These are phyloP conservation scores for Xylaria palmicola DNA, from an alignment of 495 filamentous ascomycete species.

Conservation along the genomic window DNA sequence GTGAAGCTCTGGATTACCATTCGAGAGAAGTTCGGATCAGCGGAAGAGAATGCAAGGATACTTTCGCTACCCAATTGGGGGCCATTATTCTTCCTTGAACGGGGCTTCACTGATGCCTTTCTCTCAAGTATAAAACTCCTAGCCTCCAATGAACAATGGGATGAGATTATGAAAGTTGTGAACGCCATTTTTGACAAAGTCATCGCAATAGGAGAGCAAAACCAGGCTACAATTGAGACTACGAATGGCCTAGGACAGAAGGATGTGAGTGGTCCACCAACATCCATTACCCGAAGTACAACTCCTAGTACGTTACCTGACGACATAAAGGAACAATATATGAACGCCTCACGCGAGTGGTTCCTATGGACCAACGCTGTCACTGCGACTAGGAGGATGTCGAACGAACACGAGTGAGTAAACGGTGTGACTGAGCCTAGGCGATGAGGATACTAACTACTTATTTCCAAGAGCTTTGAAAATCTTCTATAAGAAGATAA, in stretches of 20 bases:
- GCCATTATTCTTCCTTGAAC: conserved; percentile 24
- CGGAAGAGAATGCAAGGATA: conserved; percentile 21
- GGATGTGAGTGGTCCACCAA: too few species aligned
- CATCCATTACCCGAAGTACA: too few species aligned
- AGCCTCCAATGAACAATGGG: conserved; percentile 5
- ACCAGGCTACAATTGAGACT: too few species aligned
- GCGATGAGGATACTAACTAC: not conserved
- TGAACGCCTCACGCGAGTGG: conserved; percentile 27
- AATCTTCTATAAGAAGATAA: not conserved
- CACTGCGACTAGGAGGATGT: conserved; percentile 29
- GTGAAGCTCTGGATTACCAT: conserved; percentile 23
- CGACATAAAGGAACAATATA: not conserved
- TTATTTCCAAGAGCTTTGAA: not conserved
- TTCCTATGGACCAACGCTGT: conserved; percentile 30
- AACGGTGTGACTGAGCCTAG: not conserved
- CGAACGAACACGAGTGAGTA: conserved; percentile 33
- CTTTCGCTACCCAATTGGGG: conserved; percentile 18
- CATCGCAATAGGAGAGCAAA: conserved; percentile 7
- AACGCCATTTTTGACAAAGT: conserved; percentile 18
- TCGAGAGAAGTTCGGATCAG: conserved; percentile 14
- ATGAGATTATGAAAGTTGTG: conserved; percentile 14
- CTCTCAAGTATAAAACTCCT: conserved; percentile 13
- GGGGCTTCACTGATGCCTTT: conserved; percentile 15
- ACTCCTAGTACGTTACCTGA: not conserved
- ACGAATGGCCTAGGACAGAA: too few species aligned